Evolutionary conservation across 2,329 filamentous ascomycete species (phyloP), one percentile per base, ranked within the genome.

Genomic region (Pseudogymnoascus sp.): DNA sequence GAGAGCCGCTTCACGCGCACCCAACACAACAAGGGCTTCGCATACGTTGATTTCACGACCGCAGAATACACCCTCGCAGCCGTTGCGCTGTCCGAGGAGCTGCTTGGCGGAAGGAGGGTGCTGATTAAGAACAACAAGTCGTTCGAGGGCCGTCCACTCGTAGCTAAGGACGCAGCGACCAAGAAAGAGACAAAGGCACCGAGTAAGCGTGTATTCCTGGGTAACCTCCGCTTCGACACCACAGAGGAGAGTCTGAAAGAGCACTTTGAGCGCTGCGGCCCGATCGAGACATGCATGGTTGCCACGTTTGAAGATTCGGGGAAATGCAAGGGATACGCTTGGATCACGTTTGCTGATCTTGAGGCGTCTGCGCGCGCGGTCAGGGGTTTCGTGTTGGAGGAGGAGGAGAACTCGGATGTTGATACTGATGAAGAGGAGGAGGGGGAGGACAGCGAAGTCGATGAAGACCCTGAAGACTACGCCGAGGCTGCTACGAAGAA

Each of bases 311-410:
- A 97, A 74, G 95, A 99, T 73, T 88, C 88, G 18, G 94, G 94
- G 43, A 99, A 97, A 77, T 99, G 94, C 79, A 97, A 97, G 77
- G 95, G 94, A 15, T 99, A 88, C 75, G 94, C 88, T 5, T 99
- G 94, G 92, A 85, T 99, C 64, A 90, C 90, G 64, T 99, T 97
- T 75, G 86, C 87, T 71, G 86, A 91, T 58, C 71, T 92, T 9
- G 85, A 89, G 61, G 83, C 88, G 0, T 91, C 91, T 0, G 83
- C 86, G 58, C 82, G 82, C 69, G 90, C 89, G 3, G 91, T 96
- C 66, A 87, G 86, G 71, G 93, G 93, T 0, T 97, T 89, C 68
- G 81, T 91, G 63, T 81, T 91, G 69, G 82, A 82, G 71, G 82
- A 87, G 71, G 80, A 83, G 60, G 75, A 77, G 7, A 75, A 76